Evolutionary conservation across 73 alveolate genomes (phyloP).

Genomic region (Stentor roeselii): DNA sequence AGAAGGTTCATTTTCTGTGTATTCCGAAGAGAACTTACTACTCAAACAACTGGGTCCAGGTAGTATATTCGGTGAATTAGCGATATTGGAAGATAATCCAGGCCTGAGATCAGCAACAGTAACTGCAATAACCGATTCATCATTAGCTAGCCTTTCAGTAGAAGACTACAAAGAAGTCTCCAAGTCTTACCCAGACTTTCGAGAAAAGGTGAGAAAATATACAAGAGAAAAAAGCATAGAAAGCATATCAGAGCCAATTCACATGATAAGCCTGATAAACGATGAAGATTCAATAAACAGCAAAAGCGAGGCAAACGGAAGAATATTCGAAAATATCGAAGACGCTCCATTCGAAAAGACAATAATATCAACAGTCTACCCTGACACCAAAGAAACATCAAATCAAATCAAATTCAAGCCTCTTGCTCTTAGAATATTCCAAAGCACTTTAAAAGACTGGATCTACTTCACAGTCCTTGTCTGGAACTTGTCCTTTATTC

Average conservation of each 20-base stretch:
- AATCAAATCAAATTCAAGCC: no score
- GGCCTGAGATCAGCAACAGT: slow-evolving; percentile 30
- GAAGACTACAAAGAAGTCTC: slow-evolving; percentile 48
- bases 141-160: slow-evolving; percentile 41
- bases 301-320: no score
- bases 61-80: slow-evolving; percentile 33
- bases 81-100: not conserved
- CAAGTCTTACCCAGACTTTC: slow-evolving; percentile 49
- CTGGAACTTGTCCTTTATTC: slow-evolving; percentile 53
- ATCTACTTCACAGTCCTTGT: slow-evolving; percentile 18
- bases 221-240: not conserved
- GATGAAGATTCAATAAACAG: no score
- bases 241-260: not conserved
- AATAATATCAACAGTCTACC: no score
- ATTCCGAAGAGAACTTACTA: slow-evolving; percentile 23
- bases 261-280: no score
- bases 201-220: slow-evolving; percentile 9
- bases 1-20: slow-evolving; percentile 42
- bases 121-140: slow-evolving; percentile 33
- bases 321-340: no score
- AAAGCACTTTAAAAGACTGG: not conserved
- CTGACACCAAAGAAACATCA: no score
- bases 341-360: no score
- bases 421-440: not conserved
- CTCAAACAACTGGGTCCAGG: slow-evolving; percentile 35